A percentile compares a stretch with the other conserved stretches of the same genome.
These are phyloP conservation scores for Plectosphaerella plurivora DNA, from an alignment of 2,329 filamentous ascomycete genomes.

Conservation along the genomic window DNA sequence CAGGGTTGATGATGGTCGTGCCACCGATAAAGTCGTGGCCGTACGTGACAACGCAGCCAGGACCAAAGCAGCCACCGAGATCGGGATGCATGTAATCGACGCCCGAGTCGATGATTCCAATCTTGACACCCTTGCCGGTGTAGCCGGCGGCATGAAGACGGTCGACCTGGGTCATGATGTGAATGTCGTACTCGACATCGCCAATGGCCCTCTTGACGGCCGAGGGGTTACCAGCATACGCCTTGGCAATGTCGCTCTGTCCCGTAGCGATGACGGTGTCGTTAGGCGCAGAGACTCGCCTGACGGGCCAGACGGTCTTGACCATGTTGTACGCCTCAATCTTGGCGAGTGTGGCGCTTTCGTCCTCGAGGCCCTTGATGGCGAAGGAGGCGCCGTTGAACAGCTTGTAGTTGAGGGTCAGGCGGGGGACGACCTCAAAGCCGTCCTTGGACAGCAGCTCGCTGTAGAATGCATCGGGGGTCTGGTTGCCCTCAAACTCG, in stretches of 20 bases:
- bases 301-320: conserved; percentile 24
- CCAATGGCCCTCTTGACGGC: conserved; percentile 6
- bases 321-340: conserved; percentile 18
- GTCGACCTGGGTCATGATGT: conserved; percentile 30
- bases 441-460: conserved; percentile 11
- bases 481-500: conserved; percentile 15
- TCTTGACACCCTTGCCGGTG: conserved; percentile 38
- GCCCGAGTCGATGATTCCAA: conserved; percentile 34
- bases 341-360: conserved; percentile 14
- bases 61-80: conserved; percentile 48
- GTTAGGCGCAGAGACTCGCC: conserved; percentile 13
- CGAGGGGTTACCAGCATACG: conserved; percentile 4
- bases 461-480: conserved; percentile 10
- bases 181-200: conserved; percentile 13
- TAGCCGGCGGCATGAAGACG: conserved; percentile 35
- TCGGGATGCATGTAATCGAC: conserved; percentile 47
- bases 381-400: conserved; percentile 20
- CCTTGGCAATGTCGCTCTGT: conserved; percentile 10
- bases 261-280: conserved; percentile 9
- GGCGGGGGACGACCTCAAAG: conserved; percentile 12
- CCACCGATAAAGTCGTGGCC: conserved; percentile 44
- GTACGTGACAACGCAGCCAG: conserved; percentile 39
- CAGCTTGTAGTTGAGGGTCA: conserved; percentile 15
- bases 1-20: conserved; percentile 21
- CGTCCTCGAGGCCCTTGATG: conserved; percentile 17